These are phyloP conservation scores for Xylariaceae sp. DNA, from an alignment of 2,329 filamentous ascomycete species.

Conservation along the genomic window DNA sequence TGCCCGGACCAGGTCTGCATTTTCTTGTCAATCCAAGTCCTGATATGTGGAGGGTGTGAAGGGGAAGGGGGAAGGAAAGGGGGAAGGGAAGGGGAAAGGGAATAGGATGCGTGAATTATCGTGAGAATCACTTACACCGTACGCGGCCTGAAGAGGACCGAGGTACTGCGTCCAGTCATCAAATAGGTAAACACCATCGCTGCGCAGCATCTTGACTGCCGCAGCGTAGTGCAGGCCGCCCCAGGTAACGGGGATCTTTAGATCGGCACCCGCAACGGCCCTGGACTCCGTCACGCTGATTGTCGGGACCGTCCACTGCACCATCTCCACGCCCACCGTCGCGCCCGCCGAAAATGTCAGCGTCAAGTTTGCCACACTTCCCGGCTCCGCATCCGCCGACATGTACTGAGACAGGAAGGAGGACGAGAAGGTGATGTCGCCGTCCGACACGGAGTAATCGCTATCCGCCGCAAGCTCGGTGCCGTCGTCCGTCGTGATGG, in stretches of 20 bases:
- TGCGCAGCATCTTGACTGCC: conserved; percentile 52
- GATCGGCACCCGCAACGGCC: conserved; percentile 35
- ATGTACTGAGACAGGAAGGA: conserved; percentile 51
- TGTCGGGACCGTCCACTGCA: conserved; percentile 55
- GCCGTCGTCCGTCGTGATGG: conserved; percentile 42
- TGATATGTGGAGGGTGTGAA: no score
- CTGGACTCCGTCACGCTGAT: conserved; percentile 32
- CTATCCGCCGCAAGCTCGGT: conserved; percentile 37
- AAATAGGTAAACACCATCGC: conserved; percentile 52
- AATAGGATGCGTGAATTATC: no score
- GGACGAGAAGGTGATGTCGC: conserved; percentile 50
- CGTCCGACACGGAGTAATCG: conserved; percentile 52
- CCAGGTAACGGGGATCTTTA: conserved; percentile 56
- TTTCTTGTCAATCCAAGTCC: not conserved
- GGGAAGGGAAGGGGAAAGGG: no score
- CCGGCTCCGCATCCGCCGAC: conserved; percentile 43
- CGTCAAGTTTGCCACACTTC: conserved; percentile 53
- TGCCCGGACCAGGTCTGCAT: conserved; percentile 51
- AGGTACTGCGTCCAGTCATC: conserved; percentile 61
- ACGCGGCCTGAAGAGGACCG: conserved; percentile 53
- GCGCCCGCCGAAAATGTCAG: conserved; percentile 56
- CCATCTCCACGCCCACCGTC: conserved; percentile 48
- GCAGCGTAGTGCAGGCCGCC: conserved; percentile 53
- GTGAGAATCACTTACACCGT: conserved; percentile 36
- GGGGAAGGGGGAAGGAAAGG: no score